Conservation (phyloP, 108 stramenopile genomes). For the Cyclotella choctawhatcheeana region DNA sequence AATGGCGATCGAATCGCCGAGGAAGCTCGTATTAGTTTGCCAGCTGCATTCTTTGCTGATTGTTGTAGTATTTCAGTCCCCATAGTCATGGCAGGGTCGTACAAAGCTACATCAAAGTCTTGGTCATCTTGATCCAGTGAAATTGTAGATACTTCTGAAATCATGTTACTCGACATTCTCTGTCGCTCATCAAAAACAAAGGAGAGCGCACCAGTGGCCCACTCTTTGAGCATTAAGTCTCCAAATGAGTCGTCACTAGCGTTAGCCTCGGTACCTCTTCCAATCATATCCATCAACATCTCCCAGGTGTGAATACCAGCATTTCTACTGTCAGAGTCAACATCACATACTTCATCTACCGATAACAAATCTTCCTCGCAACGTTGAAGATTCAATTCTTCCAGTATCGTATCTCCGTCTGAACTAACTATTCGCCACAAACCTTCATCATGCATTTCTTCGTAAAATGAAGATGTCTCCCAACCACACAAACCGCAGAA, state of each 20-base stretch:
- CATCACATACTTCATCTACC: slow-evolving; percentile 32
- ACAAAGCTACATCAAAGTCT: slow-evolving; percentile 26
- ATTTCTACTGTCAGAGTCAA: slow-evolving; percentile 41
- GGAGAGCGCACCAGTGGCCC: slow-evolving; percentile 43
- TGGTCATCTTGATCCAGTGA: slow-evolving; percentile 15
- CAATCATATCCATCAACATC: slow-evolving; percentile 58
- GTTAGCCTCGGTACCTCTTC: slow-evolving; percentile 19
- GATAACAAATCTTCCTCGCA: slow-evolving; percentile 39
- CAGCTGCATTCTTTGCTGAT: slow-evolving; percentile 28
- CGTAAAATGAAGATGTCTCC: slow-evolving; percentile 41
- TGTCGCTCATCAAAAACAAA: slow-evolving; percentile 18
- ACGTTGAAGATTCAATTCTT: slow-evolving; percentile 47
- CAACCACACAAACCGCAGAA: slow-evolving; percentile 58
- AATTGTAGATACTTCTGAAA: slow-evolving; percentile 6
- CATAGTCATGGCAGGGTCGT: slow-evolving; percentile 46
- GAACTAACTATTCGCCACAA: slow-evolving; percentile 42
- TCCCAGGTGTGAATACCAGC: slow-evolving; percentile 55
- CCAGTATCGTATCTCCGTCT: slow-evolving; percentile 38
- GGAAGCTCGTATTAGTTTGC: slow-evolving; percentile 65
- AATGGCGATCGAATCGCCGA: slow-evolving; percentile 59
- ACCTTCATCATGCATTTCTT: slow-evolving; percentile 50
- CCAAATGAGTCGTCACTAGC: slow-evolving; percentile 41
- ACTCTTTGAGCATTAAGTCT: slow-evolving; percentile 46
- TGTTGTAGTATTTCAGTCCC: not conserved
- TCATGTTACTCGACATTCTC: slow-evolving; percentile 20